Evolutionary conservation across 371 early-diverging fungal genomes (phyloP).

Genomic region (Actinomortierella wolfii): DNA sequence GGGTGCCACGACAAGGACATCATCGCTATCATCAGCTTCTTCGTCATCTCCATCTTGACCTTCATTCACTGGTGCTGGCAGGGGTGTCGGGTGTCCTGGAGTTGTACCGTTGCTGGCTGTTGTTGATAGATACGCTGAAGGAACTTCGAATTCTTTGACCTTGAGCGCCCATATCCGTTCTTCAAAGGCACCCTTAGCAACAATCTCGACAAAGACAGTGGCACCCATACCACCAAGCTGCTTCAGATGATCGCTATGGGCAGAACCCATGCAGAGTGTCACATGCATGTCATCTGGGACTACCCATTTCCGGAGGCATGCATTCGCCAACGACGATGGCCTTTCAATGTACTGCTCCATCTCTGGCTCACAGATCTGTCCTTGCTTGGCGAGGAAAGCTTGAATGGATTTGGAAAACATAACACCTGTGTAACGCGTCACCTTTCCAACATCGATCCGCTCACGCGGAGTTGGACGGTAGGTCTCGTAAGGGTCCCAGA

Average conservation of each 20-base stretch:
- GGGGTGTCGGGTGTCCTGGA: neutral
- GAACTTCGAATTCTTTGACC: slow-evolving; percentile 24
- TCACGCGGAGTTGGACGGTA: slow-evolving; percentile 26
- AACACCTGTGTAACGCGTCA: slow-evolving; percentile 38
- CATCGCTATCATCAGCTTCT: too few relatives aligned
- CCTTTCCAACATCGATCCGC: slow-evolving; percentile 18
- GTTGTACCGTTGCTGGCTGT: slow-evolving; percentile 1
- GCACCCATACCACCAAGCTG: slow-evolving; percentile 27
- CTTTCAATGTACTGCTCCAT: slow-evolving; percentile 10
- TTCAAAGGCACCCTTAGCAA: slow-evolving; percentile 18
- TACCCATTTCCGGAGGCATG: slow-evolving; percentile 26
- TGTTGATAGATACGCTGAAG: neutral
- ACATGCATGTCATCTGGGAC: slow-evolving; percentile 41
- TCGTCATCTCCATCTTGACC: slow-evolving; percentile 17
- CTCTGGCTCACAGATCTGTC: slow-evolving; percentile 6
- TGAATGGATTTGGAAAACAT: slow-evolving; percentile 29
- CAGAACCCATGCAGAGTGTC: slow-evolving; percentile 20
- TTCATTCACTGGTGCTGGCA: neutral
- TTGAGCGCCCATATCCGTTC: slow-evolving; percentile 34
- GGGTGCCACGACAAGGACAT: slow-evolving; percentile 8
- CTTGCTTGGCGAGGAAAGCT: slow-evolving; percentile 9
- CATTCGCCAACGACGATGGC: slow-evolving; percentile 8
- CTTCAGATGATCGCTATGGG: slow-evolving; percentile 9
- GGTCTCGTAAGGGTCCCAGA: slow-evolving; percentile 42
- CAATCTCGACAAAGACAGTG: slow-evolving; percentile 32